Conservation (phyloP, 73 alveolate species). For the Diophrys appendiculata region DNA sequence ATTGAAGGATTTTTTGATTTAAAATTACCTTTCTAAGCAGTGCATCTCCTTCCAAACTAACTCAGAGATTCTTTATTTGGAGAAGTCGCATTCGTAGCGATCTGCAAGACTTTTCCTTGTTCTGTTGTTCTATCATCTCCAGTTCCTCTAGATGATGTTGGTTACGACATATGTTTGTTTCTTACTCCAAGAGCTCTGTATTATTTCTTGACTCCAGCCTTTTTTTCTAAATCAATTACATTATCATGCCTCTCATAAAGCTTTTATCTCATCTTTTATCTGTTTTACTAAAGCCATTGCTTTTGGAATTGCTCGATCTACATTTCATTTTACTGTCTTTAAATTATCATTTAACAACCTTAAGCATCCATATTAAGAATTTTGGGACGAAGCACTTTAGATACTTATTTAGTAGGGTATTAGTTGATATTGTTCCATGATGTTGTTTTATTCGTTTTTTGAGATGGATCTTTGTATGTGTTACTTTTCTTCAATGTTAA, state of each 20-base stretch:
- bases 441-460: neutral
- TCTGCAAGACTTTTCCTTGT: too few relatives aligned
- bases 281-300: constrained; percentile 21
- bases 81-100: too few relatives aligned
- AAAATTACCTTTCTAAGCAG: too few relatives aligned
- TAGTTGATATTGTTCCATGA: neutral
- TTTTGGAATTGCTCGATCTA: constrained; percentile 21
- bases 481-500: constrained; percentile 15
- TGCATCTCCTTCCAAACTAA: too few relatives aligned
- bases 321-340: constrained; percentile 2
- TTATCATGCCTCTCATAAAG: constrained; percentile 33
- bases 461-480: constrained; percentile 32
- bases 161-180: neutral
- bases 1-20: too few relatives aligned
- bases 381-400: constrained; percentile 21
- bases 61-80: too few relatives aligned
- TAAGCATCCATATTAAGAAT: constrained; percentile 32
- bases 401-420: constrained; percentile 20
- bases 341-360: constrained; percentile 28
- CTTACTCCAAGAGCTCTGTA: constrained; percentile 2
- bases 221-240: constrained; percentile 27
- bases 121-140: too few relatives aligned
- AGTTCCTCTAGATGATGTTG: too few relatives aligned
- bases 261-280: constrained; percentile 31
- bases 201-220: constrained; percentile 27